Conservation (phyloP, 805 yeast species). For the Scheffersomyces stipitis region DNA sequence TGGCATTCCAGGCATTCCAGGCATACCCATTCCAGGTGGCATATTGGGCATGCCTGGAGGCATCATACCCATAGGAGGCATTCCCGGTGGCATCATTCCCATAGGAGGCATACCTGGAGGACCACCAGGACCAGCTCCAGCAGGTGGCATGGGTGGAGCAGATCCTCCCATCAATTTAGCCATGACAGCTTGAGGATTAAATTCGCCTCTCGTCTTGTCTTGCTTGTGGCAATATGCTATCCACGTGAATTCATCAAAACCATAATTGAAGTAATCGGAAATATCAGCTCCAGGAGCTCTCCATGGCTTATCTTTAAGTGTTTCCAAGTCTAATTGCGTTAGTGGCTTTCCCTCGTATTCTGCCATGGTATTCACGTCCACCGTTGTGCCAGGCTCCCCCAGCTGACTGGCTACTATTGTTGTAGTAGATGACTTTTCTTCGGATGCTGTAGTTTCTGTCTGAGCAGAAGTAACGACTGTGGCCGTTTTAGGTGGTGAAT, state of each 20-base stretch:
- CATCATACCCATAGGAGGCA: conserved; percentile 13
- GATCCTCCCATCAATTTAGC: conserved; percentile 51
- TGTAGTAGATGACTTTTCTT: conserved; percentile 31
- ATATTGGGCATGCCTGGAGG: conserved; percentile 17
- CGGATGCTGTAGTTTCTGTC: conserved; percentile 10
- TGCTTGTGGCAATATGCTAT: conserved; percentile 86
- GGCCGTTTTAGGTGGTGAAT: conserved; percentile 24
- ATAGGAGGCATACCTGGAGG: conserved; percentile 27
- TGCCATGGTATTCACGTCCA: conserved; percentile 72
- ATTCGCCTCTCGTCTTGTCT: conserved; percentile 75
- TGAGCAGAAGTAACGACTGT: conserved; percentile 26
- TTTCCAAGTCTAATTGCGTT: conserved; percentile 76
- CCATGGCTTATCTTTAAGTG: conserved; percentile 95
- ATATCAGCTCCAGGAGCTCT: conserved; percentile 95
- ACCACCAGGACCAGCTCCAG: conserved; percentile 9
- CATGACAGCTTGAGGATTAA: conserved; percentile 78
- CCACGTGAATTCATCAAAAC: conserved; percentile 97
- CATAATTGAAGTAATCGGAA: conserved; percentile 93
- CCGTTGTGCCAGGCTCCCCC: conserved; percentile 40
- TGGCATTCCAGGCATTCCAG: conserved; percentile 20
- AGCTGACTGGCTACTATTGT: conserved; percentile 33
- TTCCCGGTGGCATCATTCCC: conserved; percentile 17
- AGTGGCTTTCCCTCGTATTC: conserved; percentile 78
- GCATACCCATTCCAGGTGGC: conserved; percentile 18
- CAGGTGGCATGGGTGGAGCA: conserved; percentile 19